Conservation (phyloP, 2,329 filamentous ascomycete species). For the Sarocladium brachiariae region DNA sequence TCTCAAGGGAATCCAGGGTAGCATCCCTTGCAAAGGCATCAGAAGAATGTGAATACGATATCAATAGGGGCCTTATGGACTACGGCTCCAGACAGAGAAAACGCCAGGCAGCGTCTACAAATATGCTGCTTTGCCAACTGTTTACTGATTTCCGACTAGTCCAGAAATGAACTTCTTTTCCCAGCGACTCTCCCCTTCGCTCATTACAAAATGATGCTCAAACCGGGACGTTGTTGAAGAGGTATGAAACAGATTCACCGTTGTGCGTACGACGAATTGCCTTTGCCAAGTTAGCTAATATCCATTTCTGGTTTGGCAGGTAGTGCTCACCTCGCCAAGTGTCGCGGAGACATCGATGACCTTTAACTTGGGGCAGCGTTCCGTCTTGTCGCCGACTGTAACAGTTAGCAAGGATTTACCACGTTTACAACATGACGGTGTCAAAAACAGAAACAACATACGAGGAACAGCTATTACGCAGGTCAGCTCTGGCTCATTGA, state of each 20-base stretch:
- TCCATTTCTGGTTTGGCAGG: not conserved
- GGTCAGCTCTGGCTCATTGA: conserved; percentile 17
- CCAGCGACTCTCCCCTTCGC: not conserved
- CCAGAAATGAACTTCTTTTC: not conserved
- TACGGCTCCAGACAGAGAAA: not conserved
- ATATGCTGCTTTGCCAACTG: not conserved
- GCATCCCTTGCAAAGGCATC: not conserved
- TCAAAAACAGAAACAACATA: conserved; percentile 14
- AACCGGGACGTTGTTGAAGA: conserved; percentile 60
- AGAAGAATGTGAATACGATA: not conserved
- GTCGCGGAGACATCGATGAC: conserved; percentile 91
- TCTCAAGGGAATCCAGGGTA: not conserved
- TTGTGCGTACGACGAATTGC: conserved; percentile 65
- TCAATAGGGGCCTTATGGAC: not conserved
- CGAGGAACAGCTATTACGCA: conserved; percentile 26
- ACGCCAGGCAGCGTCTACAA: conserved; percentile 3
- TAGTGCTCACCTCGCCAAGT: conserved; percentile 48
- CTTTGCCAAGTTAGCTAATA: conserved; percentile 24
- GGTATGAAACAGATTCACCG: conserved; percentile 56
- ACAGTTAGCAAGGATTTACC: conserved; percentile 1
- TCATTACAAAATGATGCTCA: conserved; percentile 16
- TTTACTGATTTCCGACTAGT: not conserved
- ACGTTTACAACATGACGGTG: not conserved
- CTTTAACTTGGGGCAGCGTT: conserved; percentile 70
- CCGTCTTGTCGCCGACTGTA: conserved; percentile 66